These are phyloP conservation scores for Phytophthora cactorum DNA, from an alignment of 352 stramenopile species.

Conservation along the genomic window DNA sequence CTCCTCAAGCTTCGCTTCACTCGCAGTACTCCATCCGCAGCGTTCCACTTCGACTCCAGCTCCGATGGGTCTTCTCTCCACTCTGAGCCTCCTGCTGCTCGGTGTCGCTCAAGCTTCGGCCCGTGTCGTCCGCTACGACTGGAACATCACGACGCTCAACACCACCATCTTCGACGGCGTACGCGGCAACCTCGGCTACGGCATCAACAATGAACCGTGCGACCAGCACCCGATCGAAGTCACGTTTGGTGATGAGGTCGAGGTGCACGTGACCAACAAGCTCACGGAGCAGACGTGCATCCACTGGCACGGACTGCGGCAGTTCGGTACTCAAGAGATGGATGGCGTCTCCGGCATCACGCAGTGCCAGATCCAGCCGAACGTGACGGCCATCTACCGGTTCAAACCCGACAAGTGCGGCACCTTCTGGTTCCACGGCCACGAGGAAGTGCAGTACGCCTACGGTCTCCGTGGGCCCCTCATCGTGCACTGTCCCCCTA, in stretches of 20 bases:
- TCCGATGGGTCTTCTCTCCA: constrained; percentile 26
- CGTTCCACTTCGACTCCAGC: neutral
- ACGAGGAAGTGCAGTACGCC: constrained; percentile 55
- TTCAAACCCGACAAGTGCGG: constrained; percentile 52
- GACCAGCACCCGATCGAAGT: constrained; percentile 38
- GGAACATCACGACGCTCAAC: constrained; percentile 5
- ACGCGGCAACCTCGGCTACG: constrained; percentile 27
- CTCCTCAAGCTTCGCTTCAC: constrained; percentile 25
- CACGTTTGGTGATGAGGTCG: constrained; percentile 41
- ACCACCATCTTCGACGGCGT: constrained; percentile 43
- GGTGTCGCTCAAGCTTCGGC: constrained; percentile 20
- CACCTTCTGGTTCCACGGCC: constrained; percentile 54
- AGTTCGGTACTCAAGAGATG: constrained; percentile 52
- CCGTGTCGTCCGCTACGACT: constrained; percentile 39
- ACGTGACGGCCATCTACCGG: constrained; percentile 46
- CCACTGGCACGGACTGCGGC: constrained; percentile 54
- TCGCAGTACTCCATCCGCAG: constrained; percentile 2
- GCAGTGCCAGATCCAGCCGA: constrained; percentile 51
- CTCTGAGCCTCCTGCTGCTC: constrained; percentile 25
- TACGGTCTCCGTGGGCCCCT: constrained; percentile 48
- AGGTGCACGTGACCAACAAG: constrained; percentile 48
- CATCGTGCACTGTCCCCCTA: constrained; percentile 40
- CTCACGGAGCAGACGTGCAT: constrained; percentile 49
- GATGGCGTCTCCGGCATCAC: constrained; percentile 55
- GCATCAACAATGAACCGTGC: constrained; percentile 45